A percentile compares a stretch with the other conserved stretches of the same genome.
phyloP scores from a whole-genome alignment of 2,329 filamentous ascomycete species.

The Talaromyces verruculosus region DNA sequence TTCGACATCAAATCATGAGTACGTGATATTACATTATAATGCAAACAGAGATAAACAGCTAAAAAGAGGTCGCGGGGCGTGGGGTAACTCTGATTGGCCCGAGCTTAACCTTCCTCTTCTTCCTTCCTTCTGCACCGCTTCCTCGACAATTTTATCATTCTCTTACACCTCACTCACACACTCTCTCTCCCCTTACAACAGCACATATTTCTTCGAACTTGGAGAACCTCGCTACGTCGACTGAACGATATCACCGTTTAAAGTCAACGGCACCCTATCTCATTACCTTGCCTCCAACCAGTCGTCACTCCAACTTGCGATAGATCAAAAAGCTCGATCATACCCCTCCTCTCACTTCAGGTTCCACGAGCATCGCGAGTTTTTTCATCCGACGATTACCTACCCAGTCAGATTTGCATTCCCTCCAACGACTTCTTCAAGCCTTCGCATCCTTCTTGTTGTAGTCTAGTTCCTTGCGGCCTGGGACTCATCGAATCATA shows the following conservation, averaged over 20 bases:
- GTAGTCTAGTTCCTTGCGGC: neutral
- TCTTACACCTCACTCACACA: neutral
- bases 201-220: neutral
- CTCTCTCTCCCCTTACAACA: neutral
- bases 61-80: neutral
- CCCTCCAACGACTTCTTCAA: neutral
- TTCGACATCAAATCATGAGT: neutral
- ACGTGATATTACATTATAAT: neutral
- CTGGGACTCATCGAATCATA: neutral
- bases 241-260: neutral
- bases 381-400: neutral
- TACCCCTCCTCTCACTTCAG: neutral
- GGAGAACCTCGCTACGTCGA: neutral
- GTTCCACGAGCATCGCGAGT: neutral
- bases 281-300: neutral
- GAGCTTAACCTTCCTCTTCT: neutral
- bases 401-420: neutral
- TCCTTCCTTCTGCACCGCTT: neutral
- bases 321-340: neutral
- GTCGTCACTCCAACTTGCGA: neutral
- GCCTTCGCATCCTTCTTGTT: neutral
- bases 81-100: slow-evolving; percentile 6
- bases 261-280: neutral
- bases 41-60: neutral
- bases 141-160: neutral